Base-by-base conservation (phyloP, 2,329 filamentous ascomycete species). In the Fusarium praegraminearum region DNA sequence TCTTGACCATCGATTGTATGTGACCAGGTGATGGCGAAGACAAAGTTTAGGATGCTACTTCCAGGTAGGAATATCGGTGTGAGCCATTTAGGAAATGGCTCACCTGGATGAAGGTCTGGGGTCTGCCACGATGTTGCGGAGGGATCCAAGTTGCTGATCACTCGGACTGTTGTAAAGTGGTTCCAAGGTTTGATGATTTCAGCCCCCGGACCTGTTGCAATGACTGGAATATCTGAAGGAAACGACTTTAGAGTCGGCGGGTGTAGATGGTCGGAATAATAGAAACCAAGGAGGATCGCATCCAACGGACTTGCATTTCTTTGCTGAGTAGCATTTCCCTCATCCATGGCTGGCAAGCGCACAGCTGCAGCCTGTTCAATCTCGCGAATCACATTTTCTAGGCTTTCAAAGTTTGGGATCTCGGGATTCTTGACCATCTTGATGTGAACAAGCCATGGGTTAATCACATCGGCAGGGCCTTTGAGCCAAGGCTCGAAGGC, bases 401-500 rank as follows among this genome's bases (percentile, higher is more conserved):
- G 61, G 5, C 56, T 63, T 22, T 56, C 45, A 1, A 51, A 53
- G 1, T 50, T 49, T 8, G 62, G 20, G 10, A 75, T 49, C 1
- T 33, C 40, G 1, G 71, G 57, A n/a, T 20, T 20, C 0, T 49
- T 13, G 1, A 51, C 20, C 30, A 63, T 32, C 4, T 62, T 24
- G 13, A 77, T 70, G 10, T 70, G 54, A 16, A 76, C 54, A 16
- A 77, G 35, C 73, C 73, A 77, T 4, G 59, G 60, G 3, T 55
- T 45, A 2, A 71, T 8, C 6, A 72, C 55, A 18, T 52, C 67
- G 1, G 71, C 59, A 3, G 76, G 62, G 3, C 77, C 77, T 9
- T 65, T 65, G 10, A 80, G 73, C 78, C 78, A 80, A 1, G 78
- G 77, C 16, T 80, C 78, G 16, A 73, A 73, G 13, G 76, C 75